Conservation (phyloP, 1,139 yeast genomes). For the Geotrichum histeridarum region DNA sequence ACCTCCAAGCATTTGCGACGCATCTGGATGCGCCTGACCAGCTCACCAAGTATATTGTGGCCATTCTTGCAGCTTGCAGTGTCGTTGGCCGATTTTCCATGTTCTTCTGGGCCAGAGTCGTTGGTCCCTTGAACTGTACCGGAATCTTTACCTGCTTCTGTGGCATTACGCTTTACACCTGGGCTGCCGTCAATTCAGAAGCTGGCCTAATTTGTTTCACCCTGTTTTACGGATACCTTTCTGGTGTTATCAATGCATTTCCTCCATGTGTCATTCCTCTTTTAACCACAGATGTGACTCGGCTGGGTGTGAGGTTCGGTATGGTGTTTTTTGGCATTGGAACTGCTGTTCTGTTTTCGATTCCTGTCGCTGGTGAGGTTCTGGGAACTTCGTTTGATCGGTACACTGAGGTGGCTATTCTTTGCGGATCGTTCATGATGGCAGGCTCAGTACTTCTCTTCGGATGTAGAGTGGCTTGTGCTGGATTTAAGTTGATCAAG, state of each 20-base stretch:
- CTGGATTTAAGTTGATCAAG: neutral
- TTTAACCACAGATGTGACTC: constrained; percentile 45
- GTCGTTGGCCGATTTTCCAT: constrained; percentile 10
- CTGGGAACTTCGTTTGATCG: constrained; percentile 14
- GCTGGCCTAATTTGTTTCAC: constrained; percentile 8
- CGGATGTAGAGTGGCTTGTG: constrained; percentile 3
- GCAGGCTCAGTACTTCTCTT: constrained; percentile 4
- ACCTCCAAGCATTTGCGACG: constrained; percentile 12
- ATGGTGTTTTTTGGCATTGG: constrained; percentile 45
- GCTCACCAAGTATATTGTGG: constrained; percentile 5
- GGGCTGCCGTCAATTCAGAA: constrained; percentile 2
- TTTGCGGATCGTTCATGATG: constrained; percentile 14
- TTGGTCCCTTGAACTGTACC: constrained; percentile 13
- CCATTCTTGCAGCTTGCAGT: constrained; percentile 6
- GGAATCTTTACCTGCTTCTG: neutral
- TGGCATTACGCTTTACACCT: neutral
- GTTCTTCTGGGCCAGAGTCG: constrained; percentile 6
- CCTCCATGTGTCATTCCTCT: constrained; percentile 44
- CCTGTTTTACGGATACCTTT: constrained; percentile 44
- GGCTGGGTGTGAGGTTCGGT: constrained; percentile 49
- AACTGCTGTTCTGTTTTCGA: constrained; percentile 3
- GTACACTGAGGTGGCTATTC: constrained; percentile 9
- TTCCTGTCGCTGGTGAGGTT: constrained; percentile 12
- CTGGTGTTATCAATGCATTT: constrained; percentile 44
- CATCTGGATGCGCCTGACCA: neutral